These are phyloP conservation scores for Adiantum capillusveneris DNA, from an alignment of 75 land plant genomes.

Conservation along the genomic window DNA sequence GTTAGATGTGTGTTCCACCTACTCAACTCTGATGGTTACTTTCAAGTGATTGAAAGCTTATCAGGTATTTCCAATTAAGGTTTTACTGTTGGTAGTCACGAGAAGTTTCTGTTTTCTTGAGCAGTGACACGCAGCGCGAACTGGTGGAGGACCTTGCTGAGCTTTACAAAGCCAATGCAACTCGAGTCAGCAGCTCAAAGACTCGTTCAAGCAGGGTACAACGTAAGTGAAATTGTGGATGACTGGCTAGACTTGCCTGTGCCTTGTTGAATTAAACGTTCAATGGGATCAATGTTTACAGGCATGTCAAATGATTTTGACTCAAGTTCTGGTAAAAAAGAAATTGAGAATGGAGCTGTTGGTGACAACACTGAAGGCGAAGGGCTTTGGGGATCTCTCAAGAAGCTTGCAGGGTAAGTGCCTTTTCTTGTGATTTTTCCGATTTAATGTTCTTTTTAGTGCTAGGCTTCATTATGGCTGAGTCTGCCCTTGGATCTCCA, in stretches of 20 bases:
- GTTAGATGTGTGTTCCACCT: too few relatives aligned
- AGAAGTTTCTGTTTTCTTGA: neutral
- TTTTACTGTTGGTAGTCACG: too few relatives aligned
- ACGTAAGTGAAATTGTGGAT: neutral
- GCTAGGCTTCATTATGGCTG: neutral
- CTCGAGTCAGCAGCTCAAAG: slow-evolving; percentile 13
- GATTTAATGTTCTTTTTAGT: neutral
- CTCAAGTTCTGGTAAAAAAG: slow-evolving; percentile 8
- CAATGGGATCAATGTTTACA: neutral
- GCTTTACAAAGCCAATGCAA: slow-evolving; percentile 28
- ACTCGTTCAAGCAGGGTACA: neutral
- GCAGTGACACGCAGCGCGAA: slow-evolving; percentile 51
- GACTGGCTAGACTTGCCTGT: neutral
- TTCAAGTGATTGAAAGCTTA: too few relatives aligned
- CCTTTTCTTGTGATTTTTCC: neutral
- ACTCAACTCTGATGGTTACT: too few relatives aligned
- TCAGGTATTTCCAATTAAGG: too few relatives aligned
- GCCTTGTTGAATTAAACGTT: slow-evolving; percentile 7
- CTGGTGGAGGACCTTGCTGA: slow-evolving; percentile 60
- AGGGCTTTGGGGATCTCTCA: slow-evolving; percentile 28
- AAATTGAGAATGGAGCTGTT: neutral
- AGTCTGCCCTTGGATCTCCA: neutral
- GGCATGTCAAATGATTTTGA: slow-evolving; percentile 5
- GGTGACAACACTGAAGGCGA: slow-evolving; percentile 4
- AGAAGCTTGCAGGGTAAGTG: slow-evolving; percentile 28